Evolutionary conservation across 495 filamentous ascomycete species (phyloP), one percentile per base, ranked within the genome.

Genomic region (Lindgomyces ingoldianus): DNA sequence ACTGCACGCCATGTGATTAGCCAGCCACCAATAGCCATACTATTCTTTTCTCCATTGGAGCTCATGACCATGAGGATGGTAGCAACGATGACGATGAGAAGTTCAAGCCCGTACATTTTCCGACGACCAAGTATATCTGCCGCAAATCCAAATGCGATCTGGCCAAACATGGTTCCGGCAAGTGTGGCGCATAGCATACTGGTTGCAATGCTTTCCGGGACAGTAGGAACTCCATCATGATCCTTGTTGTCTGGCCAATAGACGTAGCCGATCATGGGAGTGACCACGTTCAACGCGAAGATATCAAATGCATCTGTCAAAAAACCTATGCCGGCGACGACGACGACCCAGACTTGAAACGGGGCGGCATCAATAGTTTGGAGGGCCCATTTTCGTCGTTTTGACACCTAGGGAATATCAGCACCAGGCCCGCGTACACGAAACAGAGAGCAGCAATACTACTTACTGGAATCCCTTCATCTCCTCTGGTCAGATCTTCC

Each of bases 51-150:
- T 44, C 66, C 66, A 42, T 64, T 64, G 26, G 66, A 69, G 56
- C 61, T 60, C 60, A 69, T 60, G 30, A 62, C 30, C 55, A 69
- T 51, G 12, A 64, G 49, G 30, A 69, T 60, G 18, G 55, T 64
- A 11, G 48, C 66, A 22, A 65, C 52, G 21, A 69, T 69, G 61
- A 69, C 39, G 41, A 69, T 64, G 10, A 69, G 27, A 1, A 69
- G 50, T 25, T 69, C 66, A 21, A 64, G 30, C 18, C 66, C 66
- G 44, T 69, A 69, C 61, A 69, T 64, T 29, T 69, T 69, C 25
- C 61, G 29, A 30, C 66, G 54, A 0, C 66, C 66, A 24, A 64
- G 55, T 2, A 55, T 39, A 57, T 69, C 66, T 19, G 66, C 66
- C 1, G 56, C 60, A 47, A 65, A 60, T 27, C 66, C 66, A 36